Evolutionary conservation across 352 stramenopile genomes (phyloP).

Genomic region (Globisporangium alternatum): DNA sequence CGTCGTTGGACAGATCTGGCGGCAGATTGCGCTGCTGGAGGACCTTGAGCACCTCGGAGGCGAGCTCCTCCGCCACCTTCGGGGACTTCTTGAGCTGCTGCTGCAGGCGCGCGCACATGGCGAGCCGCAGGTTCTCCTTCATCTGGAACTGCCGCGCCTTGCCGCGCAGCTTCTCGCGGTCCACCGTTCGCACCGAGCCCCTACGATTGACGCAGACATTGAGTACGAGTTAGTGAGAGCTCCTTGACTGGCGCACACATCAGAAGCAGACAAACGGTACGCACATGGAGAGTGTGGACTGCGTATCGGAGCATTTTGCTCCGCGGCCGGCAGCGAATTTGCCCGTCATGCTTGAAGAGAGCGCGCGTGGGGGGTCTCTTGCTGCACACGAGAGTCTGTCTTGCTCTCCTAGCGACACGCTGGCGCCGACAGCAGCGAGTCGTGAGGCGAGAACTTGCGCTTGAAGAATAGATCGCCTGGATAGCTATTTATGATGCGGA

Average conservation of each 20-base stretch:
- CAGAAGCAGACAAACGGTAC: neutral
- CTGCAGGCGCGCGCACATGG: slow-evolving; percentile 72
- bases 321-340: slow-evolving; percentile 26
- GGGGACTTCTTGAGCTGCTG: slow-evolving; percentile 65
- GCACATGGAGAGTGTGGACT: slow-evolving; percentile 43
- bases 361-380: neutral
- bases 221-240: neutral
- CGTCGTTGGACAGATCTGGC: slow-evolving; percentile 36
- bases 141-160: slow-evolving; percentile 70
- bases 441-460: neutral
- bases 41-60: slow-evolving; percentile 46
- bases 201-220: slow-evolving; percentile 14
- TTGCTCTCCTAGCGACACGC: neutral
- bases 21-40: slow-evolving; percentile 42
- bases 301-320: slow-evolving; percentile 29
- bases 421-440: neutral
- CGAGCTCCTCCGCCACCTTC: slow-evolving; percentile 60
- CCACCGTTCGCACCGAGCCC: slow-evolving; percentile 50
- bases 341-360: slow-evolving; percentile 28
- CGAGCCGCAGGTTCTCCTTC: slow-evolving; percentile 63
- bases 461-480: neutral
- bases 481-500: neutral
- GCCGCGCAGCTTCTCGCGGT: slow-evolving; percentile 65
- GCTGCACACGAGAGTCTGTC: neutral
- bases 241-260: neutral